Conservation (phyloP, 2,329 filamentous ascomycete species). For the Diaporthe amygdali region DNA sequence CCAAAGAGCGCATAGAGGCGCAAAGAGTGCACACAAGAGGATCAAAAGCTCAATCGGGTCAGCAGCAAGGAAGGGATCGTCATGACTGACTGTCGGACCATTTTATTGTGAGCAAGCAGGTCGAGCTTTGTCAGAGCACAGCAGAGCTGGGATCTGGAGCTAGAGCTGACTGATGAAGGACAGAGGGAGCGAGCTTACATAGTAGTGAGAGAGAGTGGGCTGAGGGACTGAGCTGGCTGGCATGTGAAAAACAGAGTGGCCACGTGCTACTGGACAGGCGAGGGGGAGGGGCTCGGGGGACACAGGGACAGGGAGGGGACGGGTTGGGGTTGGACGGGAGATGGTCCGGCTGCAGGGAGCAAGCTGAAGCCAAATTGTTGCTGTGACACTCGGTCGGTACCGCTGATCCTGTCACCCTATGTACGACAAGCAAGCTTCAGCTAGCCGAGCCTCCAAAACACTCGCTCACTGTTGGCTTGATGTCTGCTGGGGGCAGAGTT, state of each 20-base stretch:
- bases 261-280: neutral
- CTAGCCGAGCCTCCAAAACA: too few relatives aligned
- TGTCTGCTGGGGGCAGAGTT: too few relatives aligned
- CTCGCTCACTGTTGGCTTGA: too few relatives aligned
- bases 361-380: neutral
- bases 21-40: neutral
- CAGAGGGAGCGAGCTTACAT: neutral
- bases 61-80: conserved; percentile 8
- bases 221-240: neutral
- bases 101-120: neutral
- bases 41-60: neutral
- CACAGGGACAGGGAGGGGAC: neutral
- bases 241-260: conserved; percentile 10
- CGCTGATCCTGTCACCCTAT: too few relatives aligned
- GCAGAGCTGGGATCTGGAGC: neutral
- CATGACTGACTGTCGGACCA: conserved; percentile 8
- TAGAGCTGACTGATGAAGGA: neutral
- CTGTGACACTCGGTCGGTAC: conserved; percentile 5
- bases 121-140: neutral
- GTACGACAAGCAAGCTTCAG: too few relatives aligned
- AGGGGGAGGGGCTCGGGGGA: neutral
- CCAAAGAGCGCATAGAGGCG: neutral
- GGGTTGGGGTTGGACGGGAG: conserved; percentile 8
- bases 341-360: neutral
- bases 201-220: too few relatives aligned